Evolutionary conservation across 805 yeast genomes (phyloP).

Genomic region (Candida michaelii): DNA sequence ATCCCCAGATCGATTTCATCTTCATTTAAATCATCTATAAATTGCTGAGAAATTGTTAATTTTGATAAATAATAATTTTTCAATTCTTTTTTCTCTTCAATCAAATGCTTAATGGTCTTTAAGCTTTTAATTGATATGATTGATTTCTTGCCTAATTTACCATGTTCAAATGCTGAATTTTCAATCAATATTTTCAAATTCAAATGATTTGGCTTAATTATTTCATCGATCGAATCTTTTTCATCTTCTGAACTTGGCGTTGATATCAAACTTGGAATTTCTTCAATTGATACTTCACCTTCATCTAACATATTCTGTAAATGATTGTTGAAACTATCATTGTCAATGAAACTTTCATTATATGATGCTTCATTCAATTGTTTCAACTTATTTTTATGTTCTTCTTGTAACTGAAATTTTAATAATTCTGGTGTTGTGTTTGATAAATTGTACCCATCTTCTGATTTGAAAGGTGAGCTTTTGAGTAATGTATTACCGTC

Average conservation of each 20-base stretch:
- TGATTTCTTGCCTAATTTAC: slow-evolving; percentile 33
- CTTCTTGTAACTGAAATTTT: slow-evolving; percentile 45
- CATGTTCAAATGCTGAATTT: slow-evolving; percentile 41
- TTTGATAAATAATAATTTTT: slow-evolving; percentile 32
- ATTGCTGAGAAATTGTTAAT: slow-evolving; percentile 32
- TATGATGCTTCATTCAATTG: slow-evolving; percentile 16
- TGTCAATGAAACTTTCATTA: slow-evolving; percentile 12
- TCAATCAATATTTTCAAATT: slow-evolving; percentile 46
- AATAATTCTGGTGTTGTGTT: slow-evolving; percentile 44
- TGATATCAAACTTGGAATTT: slow-evolving; percentile 20
- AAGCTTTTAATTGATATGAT: slow-evolving; percentile 31
- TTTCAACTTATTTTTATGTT: slow-evolving; percentile 25
- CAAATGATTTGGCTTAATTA: slow-evolving; percentile 29
- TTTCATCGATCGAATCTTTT: neutral
- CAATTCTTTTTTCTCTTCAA: slow-evolving; percentile 30
- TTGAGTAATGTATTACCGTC: slow-evolving; percentile 36
- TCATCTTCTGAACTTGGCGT: slow-evolving; percentile 23
- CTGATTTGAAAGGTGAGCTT: slow-evolving; percentile 36
- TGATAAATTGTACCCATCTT: slow-evolving; percentile 27
- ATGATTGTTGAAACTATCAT: slow-evolving; percentile 29
- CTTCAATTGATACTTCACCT: slow-evolving; percentile 23
- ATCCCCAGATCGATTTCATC: slow-evolving; percentile 28
- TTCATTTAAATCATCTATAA: slow-evolving; percentile 26
- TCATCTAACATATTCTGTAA: slow-evolving; percentile 31
- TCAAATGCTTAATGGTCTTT: slow-evolving; percentile 26